phyloP scores from a whole-genome alignment of 495 filamentous ascomycete genomes.

The Aspergillus bridgeri region DNA sequence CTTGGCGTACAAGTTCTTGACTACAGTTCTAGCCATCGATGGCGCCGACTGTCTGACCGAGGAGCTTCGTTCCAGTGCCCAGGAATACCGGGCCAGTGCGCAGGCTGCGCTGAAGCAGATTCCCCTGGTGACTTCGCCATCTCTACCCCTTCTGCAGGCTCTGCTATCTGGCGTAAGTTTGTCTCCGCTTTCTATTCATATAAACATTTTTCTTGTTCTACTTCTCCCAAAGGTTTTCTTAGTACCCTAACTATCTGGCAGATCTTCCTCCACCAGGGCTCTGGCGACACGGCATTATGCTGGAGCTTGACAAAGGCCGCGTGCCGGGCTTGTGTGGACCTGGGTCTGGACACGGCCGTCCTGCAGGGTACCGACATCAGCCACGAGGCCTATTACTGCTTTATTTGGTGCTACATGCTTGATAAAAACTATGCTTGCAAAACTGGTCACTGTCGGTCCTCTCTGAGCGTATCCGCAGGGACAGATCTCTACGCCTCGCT shows the following conservation, averaged over 20 bases:
- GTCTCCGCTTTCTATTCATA: no score
- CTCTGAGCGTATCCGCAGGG: conserved; percentile 6
- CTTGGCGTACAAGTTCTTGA: conserved; percentile 22
- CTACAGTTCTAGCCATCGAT: conserved; percentile 7
- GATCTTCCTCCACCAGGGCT: conserved; percentile 23
- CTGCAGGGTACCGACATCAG: not conserved
- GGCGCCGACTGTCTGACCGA: conserved; percentile 10
- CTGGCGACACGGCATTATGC: conserved; percentile 16
- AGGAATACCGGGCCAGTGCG: conserved; percentile 14
- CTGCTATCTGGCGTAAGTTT: conserved; percentile 12
- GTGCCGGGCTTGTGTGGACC: conserved; percentile 17
- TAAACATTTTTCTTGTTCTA: not conserved
- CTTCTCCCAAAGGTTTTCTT: not conserved
- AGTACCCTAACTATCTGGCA: not conserved
- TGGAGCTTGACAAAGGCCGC: conserved; percentile 19
- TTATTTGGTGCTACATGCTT: conserved; percentile 25
- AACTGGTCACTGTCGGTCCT: conserved; percentile 8
- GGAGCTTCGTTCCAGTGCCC: conserved; percentile 7
- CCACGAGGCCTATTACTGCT: conserved; percentile 22
- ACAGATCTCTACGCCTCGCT: not conserved
- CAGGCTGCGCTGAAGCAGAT: conserved; percentile 17
- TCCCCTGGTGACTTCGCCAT: conserved; percentile 10
- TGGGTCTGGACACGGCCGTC: conserved; percentile 9
- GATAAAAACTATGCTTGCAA: conserved; percentile 24
- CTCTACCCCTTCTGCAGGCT: conserved; percentile 15